phyloP scores from a whole-genome alignment of 2,329 filamentous ascomycete genomes.

The Aspergillus spinulosporus region DNA sequence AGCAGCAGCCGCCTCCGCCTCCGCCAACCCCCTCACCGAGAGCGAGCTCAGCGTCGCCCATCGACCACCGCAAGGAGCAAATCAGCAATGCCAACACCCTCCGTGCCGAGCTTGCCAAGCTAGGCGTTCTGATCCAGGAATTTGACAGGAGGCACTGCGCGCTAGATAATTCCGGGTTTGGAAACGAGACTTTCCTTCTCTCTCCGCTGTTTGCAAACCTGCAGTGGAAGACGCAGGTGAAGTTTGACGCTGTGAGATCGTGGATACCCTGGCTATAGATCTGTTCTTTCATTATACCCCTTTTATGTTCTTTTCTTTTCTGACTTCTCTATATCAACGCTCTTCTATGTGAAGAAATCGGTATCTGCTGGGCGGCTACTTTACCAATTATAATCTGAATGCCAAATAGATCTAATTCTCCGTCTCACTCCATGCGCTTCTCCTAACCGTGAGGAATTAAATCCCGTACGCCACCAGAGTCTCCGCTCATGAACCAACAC shows the following conservation, averaged over 20 bases:
- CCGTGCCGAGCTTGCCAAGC: slow-evolving; percentile 11
- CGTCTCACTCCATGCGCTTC: no score
- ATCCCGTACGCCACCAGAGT: no score
- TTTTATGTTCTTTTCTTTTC: no score
- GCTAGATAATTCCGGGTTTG: not conserved
- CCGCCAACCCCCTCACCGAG: not conserved
- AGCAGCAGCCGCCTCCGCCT: not conserved
- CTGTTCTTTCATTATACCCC: not conserved
- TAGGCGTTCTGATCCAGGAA: slow-evolving; percentile 8
- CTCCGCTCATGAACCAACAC: no score
- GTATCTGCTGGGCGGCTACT: no score
- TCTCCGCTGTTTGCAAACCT: slow-evolving; percentile 12
- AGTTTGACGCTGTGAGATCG: slow-evolving; percentile 7
- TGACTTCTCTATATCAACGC: no score
- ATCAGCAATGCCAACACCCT: slow-evolving; percentile 7
- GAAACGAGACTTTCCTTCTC: slow-evolving; percentile 9
- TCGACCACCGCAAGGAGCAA: slow-evolving; percentile 8
- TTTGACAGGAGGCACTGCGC: slow-evolving; percentile 9
- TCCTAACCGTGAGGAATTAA: no score
- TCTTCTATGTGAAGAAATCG: no score
- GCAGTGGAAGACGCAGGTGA: slow-evolving; percentile 11
- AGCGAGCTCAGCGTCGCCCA: not conserved
- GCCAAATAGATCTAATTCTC: no score
- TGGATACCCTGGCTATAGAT: slow-evolving; percentile 8
- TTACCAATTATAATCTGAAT: no score